Percentiles rank a stretch among this genome's conserved stretches.
These are phyloP conservation scores for Yamadazyma sp. DNA, from an alignment of 805 yeast genomes.

Conservation along the genomic window DNA sequence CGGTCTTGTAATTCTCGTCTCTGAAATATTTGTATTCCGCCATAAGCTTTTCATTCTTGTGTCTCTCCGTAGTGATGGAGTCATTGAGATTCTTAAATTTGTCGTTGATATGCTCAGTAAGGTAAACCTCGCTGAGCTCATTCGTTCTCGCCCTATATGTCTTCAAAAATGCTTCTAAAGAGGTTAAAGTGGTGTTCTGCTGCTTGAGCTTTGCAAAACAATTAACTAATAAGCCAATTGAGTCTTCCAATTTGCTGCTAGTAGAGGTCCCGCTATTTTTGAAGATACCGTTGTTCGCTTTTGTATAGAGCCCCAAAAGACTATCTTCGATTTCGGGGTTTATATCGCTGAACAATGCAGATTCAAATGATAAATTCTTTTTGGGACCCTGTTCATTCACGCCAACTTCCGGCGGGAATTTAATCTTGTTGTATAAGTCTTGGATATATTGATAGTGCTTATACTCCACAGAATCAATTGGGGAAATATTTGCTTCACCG, in stretches of 20 bases:
- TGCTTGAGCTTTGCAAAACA: constrained; percentile 58
- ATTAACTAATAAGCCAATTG: constrained; percentile 53
- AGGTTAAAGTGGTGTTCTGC: constrained; percentile 54
- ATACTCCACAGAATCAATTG: constrained; percentile 27
- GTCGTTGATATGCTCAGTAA: constrained; percentile 21
- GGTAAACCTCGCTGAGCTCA: constrained; percentile 25
- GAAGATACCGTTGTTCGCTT: constrained; percentile 54
- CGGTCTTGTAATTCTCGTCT: constrained; percentile 12
- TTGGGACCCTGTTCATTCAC: constrained; percentile 1
- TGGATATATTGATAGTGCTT: constrained; percentile 39
- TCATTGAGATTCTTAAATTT: constrained; percentile 11
- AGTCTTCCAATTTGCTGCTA: constrained; percentile 52
- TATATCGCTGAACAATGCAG: constrained; percentile 63
- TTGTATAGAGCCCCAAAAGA: constrained; percentile 47
- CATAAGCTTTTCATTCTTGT: constrained; percentile 10
- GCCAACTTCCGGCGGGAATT: background rate
- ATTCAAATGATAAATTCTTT: constrained; percentile 11
- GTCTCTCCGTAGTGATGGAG: constrained; percentile 4
- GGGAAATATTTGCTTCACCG: constrained; percentile 7
- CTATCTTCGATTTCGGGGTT: constrained; percentile 50
- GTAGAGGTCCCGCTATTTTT: constrained; percentile 61
- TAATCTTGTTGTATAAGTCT: constrained; percentile 22
- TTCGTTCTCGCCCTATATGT: constrained; percentile 41
- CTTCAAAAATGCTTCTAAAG: constrained; percentile 54
- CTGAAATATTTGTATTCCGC: constrained; percentile 7